Evolutionary conservation across 495 filamentous ascomycete species (phyloP), one percentile per base, ranked within the genome.

Genomic region (Annulohypoxylon stygium): DNA sequence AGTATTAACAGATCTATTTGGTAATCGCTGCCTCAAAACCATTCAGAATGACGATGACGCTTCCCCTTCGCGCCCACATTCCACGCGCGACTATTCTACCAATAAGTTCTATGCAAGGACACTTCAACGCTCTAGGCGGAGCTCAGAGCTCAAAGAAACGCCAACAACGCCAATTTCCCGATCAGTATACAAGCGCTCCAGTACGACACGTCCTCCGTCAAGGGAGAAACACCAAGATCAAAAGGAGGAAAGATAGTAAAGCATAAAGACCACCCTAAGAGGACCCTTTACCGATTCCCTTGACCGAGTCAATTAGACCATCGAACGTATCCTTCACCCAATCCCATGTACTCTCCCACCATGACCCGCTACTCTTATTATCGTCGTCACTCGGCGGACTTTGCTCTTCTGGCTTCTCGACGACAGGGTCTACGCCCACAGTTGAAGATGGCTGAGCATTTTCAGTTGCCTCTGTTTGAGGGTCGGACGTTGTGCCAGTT

Each of bases 291-390:
- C 55, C 55, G 33, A 62, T 45, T 33, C 79, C 78, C 3, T 74
- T 77, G 5, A 86, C 71, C 41, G 81, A 77, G 4, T 78, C 80
- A 71, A 85, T 80, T 50, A 84, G 72, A 16, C 80, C 74, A 47
- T 81, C 74, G 1, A 87, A 71, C 72, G 86, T 82, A 11, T 80
- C 82, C 14, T 79, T 82, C 30, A 87, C 76, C 86, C 86, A 88
- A 30, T 85, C 77, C 85, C 83, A 86, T 0, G 75, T 62, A 50
- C 79, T 70, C 25, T 80, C 76, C 55, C 78, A 68, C 68, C 71
- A 78, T 14, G 76, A 70, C 2, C 53, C 61, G 14, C 62, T 63
- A 11, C 72, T 60, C 7, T 63, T 61, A 8, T 77, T 54, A 7
- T 72, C 65, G 0, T 72, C 76, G 6, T 74, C 71, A 23, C 77